Evolutionary conservation across 2,329 filamentous ascomycete genomes (phyloP), one percentile per base, ranked within the genome.

Genomic region (Ophiocordyceps camponoti-rufipedis): DNA sequence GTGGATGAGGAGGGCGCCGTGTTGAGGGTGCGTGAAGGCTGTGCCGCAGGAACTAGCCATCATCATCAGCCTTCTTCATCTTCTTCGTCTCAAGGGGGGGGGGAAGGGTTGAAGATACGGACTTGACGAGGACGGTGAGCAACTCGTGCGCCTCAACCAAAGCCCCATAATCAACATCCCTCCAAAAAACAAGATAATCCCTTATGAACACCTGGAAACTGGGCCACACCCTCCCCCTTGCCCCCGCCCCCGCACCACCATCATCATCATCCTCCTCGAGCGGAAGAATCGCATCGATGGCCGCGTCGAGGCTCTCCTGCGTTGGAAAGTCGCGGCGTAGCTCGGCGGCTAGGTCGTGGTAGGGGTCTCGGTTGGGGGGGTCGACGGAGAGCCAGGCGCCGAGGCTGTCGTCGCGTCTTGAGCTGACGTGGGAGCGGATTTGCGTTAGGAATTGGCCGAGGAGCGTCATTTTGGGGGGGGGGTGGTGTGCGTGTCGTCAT

Each of bases 1-100:
- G 40, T 85, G 80, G 39, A 95, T 75, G 54, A 95, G 77, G 54
- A 94, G 73, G 29, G 81, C 74, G 31, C 89, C 89, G 58, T 87
- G 80, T 12, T 78, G 80, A 2, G 82, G 78, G 55, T 94, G 82
- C 7, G 79, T 77, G 43, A 95, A 75, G 1, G 88, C 87, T 18
- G 83, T 83, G 28, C 86, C 82, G 53, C 83, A 91, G 54, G 87
- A 82, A 56, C 85, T 89, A n/a, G n/a, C n/a, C 5, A 23, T 23
- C 23, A 23, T 23, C 23, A 5, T 23, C 23, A 23, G 23, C 23
- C n/a, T n/a, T n/a, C n/a, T n/a, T n/a, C n/a, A n/a, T n/a, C n/a
- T n/a, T n/a, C n/a, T n/a, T n/a, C n/a, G n/a, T n/a, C n/a, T n/a
- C 42, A 28, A 28, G 14, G 29, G 43, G 41, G 41, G 19, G 6